Base-by-base conservation (phyloP, 495 filamentous ascomycete genomes). In the Trichoderma orchidacearum region DNA sequence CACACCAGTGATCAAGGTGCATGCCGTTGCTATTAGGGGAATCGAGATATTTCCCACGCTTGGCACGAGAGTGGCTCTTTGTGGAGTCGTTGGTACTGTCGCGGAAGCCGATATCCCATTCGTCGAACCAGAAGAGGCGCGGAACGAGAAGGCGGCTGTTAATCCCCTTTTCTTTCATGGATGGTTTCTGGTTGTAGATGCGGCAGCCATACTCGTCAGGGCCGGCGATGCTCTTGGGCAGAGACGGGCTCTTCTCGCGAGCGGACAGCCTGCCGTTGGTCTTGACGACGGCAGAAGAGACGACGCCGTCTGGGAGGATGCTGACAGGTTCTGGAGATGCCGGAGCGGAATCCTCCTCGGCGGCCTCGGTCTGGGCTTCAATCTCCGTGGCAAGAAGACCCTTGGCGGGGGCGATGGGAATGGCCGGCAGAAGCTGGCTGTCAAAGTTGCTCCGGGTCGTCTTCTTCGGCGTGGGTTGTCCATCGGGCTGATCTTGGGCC, bases 61-160 rank as follows among this genome's bases (percentile, higher is more conserved):
- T 63, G 2, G 64, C 64, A 56, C 64, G 67, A 45, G 64, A 74
- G 36, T 69, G 68, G 30, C 67, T 66, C 60, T 71, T 72, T 30
- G 64, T 63, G 50, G 66, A 64, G 54, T 67, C 68, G 57, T 76
- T 76, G 55, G 72, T 66, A 12, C 74, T 75, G 45, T 75, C 74
- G 5, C 74, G 75, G 56, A 76, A 75, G n/a, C 75, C 75, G 35
- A 77, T 76, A 56, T 77, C 72, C 4, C 68, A 41, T 13, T 70
- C 64, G 23, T 68, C 66, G 29, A 62, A 76, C 27, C 68, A 62
- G 51, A 72, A 73, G 0, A 62, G 11, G 27, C 60, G 66, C 27
- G 72, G 71, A 11, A 71, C 60, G 59, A 75, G 69, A 52, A 76
- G 68, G 5, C 75, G 72, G 59, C 75, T 76, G 54, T 70, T 68